Evolutionary conservation across 192 early-diverging fungal genomes (phyloP).

Genomic region (Radiomyces spectabilis): DNA sequence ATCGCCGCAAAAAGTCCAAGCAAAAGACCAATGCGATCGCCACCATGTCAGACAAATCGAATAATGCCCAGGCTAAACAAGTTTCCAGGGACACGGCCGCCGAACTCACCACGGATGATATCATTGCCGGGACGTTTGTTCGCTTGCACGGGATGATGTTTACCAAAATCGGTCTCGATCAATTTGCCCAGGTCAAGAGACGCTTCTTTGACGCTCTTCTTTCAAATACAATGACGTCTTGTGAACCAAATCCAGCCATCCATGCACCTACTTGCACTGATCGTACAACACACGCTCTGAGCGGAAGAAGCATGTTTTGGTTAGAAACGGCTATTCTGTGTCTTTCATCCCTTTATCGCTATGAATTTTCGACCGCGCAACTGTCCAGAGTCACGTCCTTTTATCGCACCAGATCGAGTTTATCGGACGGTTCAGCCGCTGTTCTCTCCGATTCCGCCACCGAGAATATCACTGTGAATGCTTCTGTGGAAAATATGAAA

Average conservation of each 20-base stretch:
- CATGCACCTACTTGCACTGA: too few relatives aligned
- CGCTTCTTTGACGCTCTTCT: constrained; percentile 13
- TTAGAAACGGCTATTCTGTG: constrained; percentile 38
- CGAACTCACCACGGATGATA: neutral
- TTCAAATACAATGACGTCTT: too few relatives aligned
- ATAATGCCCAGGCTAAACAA: too few relatives aligned
- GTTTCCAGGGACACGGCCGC: too few relatives aligned
- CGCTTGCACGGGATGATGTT: constrained; percentile 52
- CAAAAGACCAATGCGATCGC: constrained; percentile 3
- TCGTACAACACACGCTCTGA: too few relatives aligned
- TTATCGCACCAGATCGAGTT: too few relatives aligned
- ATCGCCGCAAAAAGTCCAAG: neutral
- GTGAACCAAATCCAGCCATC: too few relatives aligned
- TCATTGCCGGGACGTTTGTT: constrained; percentile 20
- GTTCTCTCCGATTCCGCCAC: neutral
- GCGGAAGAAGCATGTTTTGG: constrained; percentile 32
- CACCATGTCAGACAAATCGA: too few relatives aligned
- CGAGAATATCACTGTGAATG: neutral
- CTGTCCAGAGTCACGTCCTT: neutral
- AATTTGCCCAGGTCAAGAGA: constrained; percentile 29
- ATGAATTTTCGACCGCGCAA: constrained; percentile 26
- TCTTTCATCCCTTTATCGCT: constrained; percentile 40
- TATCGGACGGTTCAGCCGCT: too few relatives aligned
- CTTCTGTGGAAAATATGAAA: neutral
- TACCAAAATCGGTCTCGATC: constrained; percentile 49